Evolutionary conservation across 169 alveolate species (phyloP).

Genomic region (Cyclospora cayetanensis): DNA sequence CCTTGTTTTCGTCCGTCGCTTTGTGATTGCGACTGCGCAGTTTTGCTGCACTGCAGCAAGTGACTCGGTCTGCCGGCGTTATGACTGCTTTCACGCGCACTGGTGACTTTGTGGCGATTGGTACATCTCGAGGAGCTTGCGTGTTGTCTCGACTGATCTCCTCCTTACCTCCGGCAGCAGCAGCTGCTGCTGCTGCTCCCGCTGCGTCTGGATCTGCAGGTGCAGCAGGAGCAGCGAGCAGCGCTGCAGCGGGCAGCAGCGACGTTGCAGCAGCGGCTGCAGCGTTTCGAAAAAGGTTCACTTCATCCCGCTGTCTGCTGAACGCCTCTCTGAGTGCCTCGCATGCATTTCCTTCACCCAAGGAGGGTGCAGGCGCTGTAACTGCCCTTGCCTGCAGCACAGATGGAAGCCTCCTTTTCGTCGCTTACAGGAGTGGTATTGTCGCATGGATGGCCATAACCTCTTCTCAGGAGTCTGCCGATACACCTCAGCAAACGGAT

Average conservation of each 20-base stretch:
- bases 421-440: constrained; percentile 1
- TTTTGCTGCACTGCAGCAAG: constrained; percentile 1
- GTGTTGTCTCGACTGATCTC: too few relatives aligned
- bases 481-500: constrained; percentile 3
- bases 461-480: background rate
- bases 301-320: background rate
- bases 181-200: background rate
- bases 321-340: background rate
- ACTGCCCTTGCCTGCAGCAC: background rate
- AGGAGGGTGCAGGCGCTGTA: background rate
- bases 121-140: constrained; percentile 10
- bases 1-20: too few relatives aligned
- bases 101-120: background rate
- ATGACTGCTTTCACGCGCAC: background rate
- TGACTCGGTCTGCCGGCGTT: constrained; percentile 18
- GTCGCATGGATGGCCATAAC: background rate
- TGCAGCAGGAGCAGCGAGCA: background rate
- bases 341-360: background rate
- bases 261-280: background rate
- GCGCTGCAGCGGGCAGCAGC: background rate
- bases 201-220: background rate
- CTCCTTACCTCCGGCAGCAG: too few relatives aligned
- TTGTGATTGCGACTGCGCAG: too few relatives aligned
- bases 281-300: background rate
- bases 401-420: background rate